Conservation (phyloP, 1,284 basidiomycete genomes). For the Cutaneotrichosporon cutaneum region DNA sequence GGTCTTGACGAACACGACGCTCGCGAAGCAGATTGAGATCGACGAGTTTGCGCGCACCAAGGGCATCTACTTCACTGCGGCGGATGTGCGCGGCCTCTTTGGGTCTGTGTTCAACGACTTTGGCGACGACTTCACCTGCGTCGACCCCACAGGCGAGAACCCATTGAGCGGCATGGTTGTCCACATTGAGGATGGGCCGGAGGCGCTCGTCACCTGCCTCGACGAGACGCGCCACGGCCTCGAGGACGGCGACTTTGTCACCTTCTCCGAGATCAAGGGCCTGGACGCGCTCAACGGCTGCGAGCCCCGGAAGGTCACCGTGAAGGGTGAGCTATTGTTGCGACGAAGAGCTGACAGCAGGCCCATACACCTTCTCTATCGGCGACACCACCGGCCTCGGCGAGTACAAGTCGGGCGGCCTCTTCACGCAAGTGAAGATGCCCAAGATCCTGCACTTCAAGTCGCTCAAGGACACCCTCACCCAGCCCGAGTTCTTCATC, state of each 20-base stretch:
- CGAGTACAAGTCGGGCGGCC: conserved; percentile 83
- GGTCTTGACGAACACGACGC: conserved; percentile 76
- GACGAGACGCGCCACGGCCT: conserved; percentile 97
- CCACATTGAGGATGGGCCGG: conserved; percentile 76
- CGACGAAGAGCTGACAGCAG: conserved; percentile 29
- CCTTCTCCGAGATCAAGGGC: conserved; percentile 95
- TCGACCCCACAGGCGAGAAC: conserved; percentile 93
- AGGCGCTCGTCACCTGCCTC: conserved; percentile 91
- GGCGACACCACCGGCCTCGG: conserved; percentile 79
- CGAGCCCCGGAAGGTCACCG: conserved; percentile 85
- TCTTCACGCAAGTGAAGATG: conserved; percentile 99
- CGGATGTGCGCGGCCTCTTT: conserved; percentile 92
- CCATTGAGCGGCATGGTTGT: conserved; percentile 94
- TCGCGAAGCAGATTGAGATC: conserved; percentile 86
- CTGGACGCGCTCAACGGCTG: conserved; percentile 89
- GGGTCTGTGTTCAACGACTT: conserved; percentile 98
- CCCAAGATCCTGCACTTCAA: conserved; percentile 94
- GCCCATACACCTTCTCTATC: conserved; percentile 92
- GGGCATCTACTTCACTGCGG: conserved; percentile 86
- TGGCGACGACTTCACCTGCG: conserved; percentile 87
- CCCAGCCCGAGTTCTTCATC: conserved; percentile 83
- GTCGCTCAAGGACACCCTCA: conserved; percentile 83
- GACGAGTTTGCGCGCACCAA: conserved; percentile 90
- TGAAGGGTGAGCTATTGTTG: conserved; percentile 65
- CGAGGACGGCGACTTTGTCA: conserved; percentile 96